Base-by-base conservation (phyloP, 1,139 yeast species). In the Saccharomyces hybrid region DNA sequence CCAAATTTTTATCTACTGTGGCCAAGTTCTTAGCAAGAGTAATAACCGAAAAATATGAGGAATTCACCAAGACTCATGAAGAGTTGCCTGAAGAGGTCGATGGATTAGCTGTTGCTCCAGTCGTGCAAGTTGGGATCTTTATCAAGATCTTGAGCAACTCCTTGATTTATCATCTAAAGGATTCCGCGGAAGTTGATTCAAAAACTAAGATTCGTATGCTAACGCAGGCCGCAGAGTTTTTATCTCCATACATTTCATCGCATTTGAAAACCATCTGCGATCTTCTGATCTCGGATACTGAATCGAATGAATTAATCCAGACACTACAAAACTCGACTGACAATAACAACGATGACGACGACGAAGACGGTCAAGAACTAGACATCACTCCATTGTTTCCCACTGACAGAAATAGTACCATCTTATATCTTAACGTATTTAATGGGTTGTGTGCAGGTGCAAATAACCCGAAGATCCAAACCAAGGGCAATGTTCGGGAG, bases 1-100 rank as follows among this genome's bases (percentile, higher is more conserved):
- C 68, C 26, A 73, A 69, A 58, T 60, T 70, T 26, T 61, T 69
- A 31, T 67, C 69, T 29, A 73, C 82, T 26, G 65, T 78, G 3
- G 76, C 79, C 50, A 76, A 72, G 52, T 78, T 80, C 53, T 71
- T 81, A 47, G 64, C 73, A 3, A 55, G 70, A 11, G 71, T 76
- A 27, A 77, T 74, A 47, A 57, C 58, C 3, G 77, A 73, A 27
- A 65, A 66, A 48, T 61, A 65, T n/a, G 62, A 66, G 3, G 75
- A 73, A n/a, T 65, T 71, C 11, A 55, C 71, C 21, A 77, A 75
- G 8, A 73, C 73, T 42, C 63, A 77, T 28, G 41, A 28, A 6
- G 73, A 71, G 19, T 56, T 69, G 3, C 53, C 65, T 1, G 55
- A 64, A 1, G 61, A 66, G 44, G 59, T 64, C 11, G 64, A 73